Evolutionary conservation across 1,284 basidiomycete genomes (phyloP).

Genomic region (Phylloboletellus chloephorus): DNA sequence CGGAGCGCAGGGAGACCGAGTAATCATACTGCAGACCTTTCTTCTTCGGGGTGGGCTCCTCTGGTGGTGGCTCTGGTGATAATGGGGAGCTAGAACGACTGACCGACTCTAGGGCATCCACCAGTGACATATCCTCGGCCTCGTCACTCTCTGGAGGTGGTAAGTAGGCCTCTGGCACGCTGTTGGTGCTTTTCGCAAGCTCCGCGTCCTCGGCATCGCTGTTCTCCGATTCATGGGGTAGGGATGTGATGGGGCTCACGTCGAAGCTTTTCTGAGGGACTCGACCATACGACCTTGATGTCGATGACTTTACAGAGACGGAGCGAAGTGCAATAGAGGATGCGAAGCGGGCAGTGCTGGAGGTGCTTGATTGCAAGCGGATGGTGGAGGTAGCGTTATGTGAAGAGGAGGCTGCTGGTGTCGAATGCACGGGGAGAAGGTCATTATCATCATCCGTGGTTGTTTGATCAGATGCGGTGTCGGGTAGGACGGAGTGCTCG

Average conservation of each 20-base stretch:
- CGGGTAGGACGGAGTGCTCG: constrained; percentile 50
- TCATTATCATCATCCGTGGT: constrained; percentile 34
- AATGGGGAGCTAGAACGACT: constrained; percentile 51
- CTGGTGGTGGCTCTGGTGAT: constrained; percentile 34
- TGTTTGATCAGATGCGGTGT: constrained; percentile 28
- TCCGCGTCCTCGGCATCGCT: constrained; percentile 38
- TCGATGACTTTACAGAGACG: constrained; percentile 38
- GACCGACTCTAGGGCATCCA: constrained; percentile 55
- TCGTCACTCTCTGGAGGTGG: constrained; percentile 41
- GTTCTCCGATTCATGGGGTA: constrained; percentile 41
- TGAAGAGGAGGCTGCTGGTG: constrained; percentile 46
- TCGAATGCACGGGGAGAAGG: constrained; percentile 54
- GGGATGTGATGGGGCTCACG: constrained; percentile 50
- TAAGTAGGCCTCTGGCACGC: constrained; percentile 48
- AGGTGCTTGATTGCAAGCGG: constrained; percentile 49
- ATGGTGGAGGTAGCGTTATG: constrained; percentile 44
- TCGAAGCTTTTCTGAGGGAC: constrained; percentile 50
- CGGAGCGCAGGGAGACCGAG: constrained; percentile 57
- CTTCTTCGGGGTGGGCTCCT: constrained; percentile 45
- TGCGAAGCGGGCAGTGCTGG: constrained; percentile 68
- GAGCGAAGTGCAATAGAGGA: constrained; percentile 56
- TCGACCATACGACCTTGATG: constrained; percentile 30
- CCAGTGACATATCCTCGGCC: constrained; percentile 46
- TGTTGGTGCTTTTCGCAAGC: constrained; percentile 38
- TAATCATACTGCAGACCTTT: constrained; percentile 50